phyloP scores from a whole-genome alignment of 2,329 filamentous ascomycete species.

The Aspergillus unguis region DNA sequence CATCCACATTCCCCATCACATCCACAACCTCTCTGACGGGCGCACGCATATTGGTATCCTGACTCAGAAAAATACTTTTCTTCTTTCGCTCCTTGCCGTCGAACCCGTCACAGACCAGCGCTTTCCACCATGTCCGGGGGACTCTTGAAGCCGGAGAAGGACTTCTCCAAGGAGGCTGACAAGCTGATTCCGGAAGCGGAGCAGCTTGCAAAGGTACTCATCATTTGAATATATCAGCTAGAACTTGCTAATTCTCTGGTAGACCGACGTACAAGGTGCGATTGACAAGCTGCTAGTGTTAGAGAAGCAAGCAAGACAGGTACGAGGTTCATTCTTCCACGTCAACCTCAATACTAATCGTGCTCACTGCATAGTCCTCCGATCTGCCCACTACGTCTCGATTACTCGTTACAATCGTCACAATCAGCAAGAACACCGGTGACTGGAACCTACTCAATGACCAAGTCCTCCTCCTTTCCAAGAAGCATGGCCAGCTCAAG shows the following conservation, averaged over 20 bases:
- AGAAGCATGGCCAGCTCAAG: conserved; percentile 99
- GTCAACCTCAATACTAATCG: conserved; percentile 8
- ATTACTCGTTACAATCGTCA: conserved; percentile 82
- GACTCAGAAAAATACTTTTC: conserved; percentile 4
- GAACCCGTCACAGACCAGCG: conserved; percentile 15
- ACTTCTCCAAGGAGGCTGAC: conserved; percentile 96
- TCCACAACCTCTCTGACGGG: conserved; percentile 14
- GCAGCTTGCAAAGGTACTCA: conserved; percentile 75
- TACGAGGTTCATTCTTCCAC: conserved; percentile 35
- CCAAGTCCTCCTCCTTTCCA: conserved; percentile 90
- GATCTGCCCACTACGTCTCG: conserved; percentile 94
- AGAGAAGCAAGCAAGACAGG: conserved; percentile 97
- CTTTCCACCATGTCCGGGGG: conserved; percentile 71
- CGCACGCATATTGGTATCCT: background rate
- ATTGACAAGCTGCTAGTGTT: conserved; percentile 89
- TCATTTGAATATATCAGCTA: background rate
- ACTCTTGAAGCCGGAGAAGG: conserved; percentile 91
- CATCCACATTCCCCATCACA: conserved; percentile 2
- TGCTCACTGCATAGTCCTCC: conserved; percentile 64
- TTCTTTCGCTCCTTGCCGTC: background rate
- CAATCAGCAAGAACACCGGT: conserved; percentile 85
- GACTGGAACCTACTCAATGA: conserved; percentile 97
- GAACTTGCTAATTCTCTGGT: conserved; percentile 19
- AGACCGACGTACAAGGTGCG: conserved; percentile 72
- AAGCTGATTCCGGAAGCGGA: conserved; percentile 86